Evolutionary conservation across 352 stramenopile genomes (phyloP).

Genomic region (Phytophthora kernoviae): DNA sequence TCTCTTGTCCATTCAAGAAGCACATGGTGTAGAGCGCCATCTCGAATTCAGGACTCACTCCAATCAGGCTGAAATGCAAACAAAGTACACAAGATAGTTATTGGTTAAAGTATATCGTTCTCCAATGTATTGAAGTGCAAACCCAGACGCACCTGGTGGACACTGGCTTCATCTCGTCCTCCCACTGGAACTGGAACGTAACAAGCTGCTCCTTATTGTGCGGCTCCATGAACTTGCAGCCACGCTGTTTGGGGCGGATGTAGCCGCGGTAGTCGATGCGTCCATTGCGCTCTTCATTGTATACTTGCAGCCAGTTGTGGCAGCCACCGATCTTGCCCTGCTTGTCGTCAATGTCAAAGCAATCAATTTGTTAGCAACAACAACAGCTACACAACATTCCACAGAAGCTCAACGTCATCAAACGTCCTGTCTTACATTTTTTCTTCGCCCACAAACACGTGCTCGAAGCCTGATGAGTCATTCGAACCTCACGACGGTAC

Average conservation of each 20-base stretch:
- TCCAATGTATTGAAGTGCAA: neutral
- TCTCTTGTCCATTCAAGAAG: slow-evolving; percentile 91
- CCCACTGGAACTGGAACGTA: slow-evolving; percentile 94
- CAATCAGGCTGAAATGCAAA: slow-evolving; percentile 80
- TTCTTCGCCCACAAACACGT: slow-evolving; percentile 97
- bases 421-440: slow-evolving; percentile 61
- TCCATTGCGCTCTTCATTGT: slow-evolving; percentile 93
- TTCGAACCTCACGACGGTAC: slow-evolving; percentile 89
- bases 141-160: slow-evolving; percentile 75
- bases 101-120: neutral
- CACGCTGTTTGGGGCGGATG: slow-evolving; percentile 89
- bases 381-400: too few species aligned
- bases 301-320: slow-evolving; percentile 98
- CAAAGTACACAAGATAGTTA: slow-evolving; percentile 1
- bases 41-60: slow-evolving; percentile 96
- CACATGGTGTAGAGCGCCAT: slow-evolving; percentile 96
- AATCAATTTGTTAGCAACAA: slow-evolving; percentile 3
- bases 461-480: slow-evolving; percentile 96
- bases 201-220: slow-evolving; percentile 92
- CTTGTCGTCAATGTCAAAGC: neutral
- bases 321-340: slow-evolving; percentile 91
- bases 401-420: neutral
- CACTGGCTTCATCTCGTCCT: slow-evolving; percentile 88
- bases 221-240: slow-evolving; percentile 66
- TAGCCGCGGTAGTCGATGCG: slow-evolving; percentile 94